A percentile compares a stretch with the other conserved stretches of the same genome.
Evolutionary conservation across 164 flowering plant genomes (phyloP).

Genomic region (Vitis amurensis): DNA sequence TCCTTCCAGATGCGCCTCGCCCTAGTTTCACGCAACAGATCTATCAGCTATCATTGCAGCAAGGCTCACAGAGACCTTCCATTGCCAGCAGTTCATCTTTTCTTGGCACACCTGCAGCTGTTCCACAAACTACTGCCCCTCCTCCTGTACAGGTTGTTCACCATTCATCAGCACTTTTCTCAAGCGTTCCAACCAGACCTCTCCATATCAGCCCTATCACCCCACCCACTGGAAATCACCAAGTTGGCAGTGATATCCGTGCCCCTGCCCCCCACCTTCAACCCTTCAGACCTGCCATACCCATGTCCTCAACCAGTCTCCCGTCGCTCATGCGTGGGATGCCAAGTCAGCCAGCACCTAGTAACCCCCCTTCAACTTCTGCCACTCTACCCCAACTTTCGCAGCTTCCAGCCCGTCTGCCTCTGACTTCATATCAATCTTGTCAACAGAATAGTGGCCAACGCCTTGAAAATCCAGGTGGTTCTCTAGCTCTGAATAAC

Average conservation of each 20-base stretch:
- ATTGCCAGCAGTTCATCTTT: constrained; percentile 5
- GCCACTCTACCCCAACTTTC: constrained; percentile 7
- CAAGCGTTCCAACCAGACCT: constrained; percentile 23
- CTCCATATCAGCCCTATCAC: constrained; percentile 19
- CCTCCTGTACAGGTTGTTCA: constrained; percentile 28
- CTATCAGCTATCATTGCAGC: constrained; percentile 23
- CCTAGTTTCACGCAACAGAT: constrained; percentile 28
- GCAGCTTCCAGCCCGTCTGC: constrained; percentile 13
- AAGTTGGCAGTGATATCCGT: constrained; percentile 34
- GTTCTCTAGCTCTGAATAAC: constrained; percentile 6
- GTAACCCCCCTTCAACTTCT: constrained; percentile 10
- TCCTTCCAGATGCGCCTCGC: constrained; percentile 12
- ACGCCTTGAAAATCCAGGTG: constrained; percentile 10
- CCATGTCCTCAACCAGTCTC: constrained; percentile 14
- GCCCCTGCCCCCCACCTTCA: constrained; percentile 64
- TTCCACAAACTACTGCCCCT: constrained; percentile 3
- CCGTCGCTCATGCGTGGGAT: constrained; percentile 15
- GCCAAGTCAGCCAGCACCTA: constrained; percentile 19
- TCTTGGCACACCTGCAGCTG: constrained; percentile 1
- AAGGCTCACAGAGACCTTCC: constrained; percentile 19
- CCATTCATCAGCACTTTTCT: constrained; percentile 30
- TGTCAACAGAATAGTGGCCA: constrained; percentile 13
- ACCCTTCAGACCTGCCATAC: constrained; percentile 32
- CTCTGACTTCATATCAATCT: constrained; percentile 10
- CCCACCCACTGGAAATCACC: constrained; percentile 28